These are phyloP conservation scores for Rutstroemia sp. DNA, from an alignment of 2,329 filamentous ascomycete species.

Conservation along the genomic window DNA sequence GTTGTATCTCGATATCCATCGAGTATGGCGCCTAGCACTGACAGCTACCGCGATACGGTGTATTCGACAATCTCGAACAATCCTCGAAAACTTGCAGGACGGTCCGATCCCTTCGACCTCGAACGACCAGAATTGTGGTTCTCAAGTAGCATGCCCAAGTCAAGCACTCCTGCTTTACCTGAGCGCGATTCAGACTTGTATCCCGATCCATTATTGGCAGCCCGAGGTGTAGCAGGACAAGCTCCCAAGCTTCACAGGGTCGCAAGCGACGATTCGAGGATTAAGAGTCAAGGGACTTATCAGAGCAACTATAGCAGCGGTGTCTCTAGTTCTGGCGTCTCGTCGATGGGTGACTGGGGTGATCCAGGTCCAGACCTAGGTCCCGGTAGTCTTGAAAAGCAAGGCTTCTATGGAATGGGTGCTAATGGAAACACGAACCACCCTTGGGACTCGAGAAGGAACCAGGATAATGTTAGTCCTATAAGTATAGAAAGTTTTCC, in stretches of 20 bases:
- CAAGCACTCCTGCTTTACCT: background rate
- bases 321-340: background rate
- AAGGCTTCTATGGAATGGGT: constrained; percentile 7
- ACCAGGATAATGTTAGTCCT: constrained; percentile 16
- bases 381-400: background rate
- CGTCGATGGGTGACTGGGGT: constrained; percentile 36
- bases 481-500: constrained; percentile 12
- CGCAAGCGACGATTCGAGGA: constrained; percentile 3
- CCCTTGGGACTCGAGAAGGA: constrained; percentile 9
- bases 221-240: background rate
- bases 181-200: background rate
- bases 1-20: constrained; percentile 24
- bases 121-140: constrained; percentile 43
- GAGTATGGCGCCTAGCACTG: constrained; percentile 24
- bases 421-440: background rate
- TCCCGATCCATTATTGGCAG: background rate
- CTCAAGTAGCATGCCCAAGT: constrained; percentile 7
- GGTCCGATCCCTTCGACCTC: constrained; percentile 60
- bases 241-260: background rate
- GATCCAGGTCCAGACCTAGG: constrained; percentile 50
- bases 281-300: constrained; percentile 12
- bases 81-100: constrained; percentile 47
- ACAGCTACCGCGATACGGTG: constrained; percentile 32
- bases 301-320: constrained; percentile 25
- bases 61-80: constrained; percentile 35